Percentiles rank a stretch among this genome's conserved stretches.
These are phyloP conservation scores for Neurospora intermedia DNA, from an alignment of 495 filamentous ascomycete genomes.

Conservation along the genomic window DNA sequence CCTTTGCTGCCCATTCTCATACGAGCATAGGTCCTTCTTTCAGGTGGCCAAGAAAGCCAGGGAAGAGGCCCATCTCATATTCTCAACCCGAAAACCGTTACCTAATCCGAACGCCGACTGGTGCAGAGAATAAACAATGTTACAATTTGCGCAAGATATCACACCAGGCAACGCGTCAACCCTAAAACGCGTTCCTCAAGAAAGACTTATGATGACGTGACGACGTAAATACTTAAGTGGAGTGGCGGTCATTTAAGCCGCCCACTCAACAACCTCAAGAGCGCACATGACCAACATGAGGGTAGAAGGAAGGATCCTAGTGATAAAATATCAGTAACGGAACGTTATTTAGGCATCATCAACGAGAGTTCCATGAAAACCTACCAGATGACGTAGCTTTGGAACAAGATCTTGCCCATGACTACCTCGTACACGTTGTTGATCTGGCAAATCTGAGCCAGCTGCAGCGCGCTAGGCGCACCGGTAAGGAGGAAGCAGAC, in stretches of 20 bases:
- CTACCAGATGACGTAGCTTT: constrained; percentile 95
- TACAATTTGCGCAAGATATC: background rate
- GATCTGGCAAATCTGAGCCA: constrained; percentile 97
- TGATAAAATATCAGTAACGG: constrained; percentile 13
- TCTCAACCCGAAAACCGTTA: background rate
- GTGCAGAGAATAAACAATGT: background rate
- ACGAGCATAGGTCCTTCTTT: too few species aligned
- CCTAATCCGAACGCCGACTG: background rate
- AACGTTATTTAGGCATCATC: constrained; percentile 5
- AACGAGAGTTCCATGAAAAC: constrained; percentile 16
- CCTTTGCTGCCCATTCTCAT: background rate
- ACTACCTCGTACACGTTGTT: constrained; percentile 90
- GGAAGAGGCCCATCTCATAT: too few species aligned
- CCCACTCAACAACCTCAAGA: constrained; percentile 90
- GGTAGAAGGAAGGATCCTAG: constrained; percentile 87
- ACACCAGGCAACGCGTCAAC: background rate
- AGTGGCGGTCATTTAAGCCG: constrained; percentile 18
- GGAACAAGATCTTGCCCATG: constrained; percentile 88
- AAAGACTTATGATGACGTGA: background rate
- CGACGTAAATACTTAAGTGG: background rate
- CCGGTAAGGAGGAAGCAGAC: constrained; percentile 95
- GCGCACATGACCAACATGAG: constrained; percentile 83
- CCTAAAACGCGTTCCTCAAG: background rate
- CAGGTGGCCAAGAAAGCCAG: too few species aligned
- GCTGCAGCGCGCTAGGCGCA: constrained; percentile 84